phyloP scores from a whole-genome alignment of 2,329 filamentous ascomycete genomes.

The Lasiodiplodia hormozganensis region DNA sequence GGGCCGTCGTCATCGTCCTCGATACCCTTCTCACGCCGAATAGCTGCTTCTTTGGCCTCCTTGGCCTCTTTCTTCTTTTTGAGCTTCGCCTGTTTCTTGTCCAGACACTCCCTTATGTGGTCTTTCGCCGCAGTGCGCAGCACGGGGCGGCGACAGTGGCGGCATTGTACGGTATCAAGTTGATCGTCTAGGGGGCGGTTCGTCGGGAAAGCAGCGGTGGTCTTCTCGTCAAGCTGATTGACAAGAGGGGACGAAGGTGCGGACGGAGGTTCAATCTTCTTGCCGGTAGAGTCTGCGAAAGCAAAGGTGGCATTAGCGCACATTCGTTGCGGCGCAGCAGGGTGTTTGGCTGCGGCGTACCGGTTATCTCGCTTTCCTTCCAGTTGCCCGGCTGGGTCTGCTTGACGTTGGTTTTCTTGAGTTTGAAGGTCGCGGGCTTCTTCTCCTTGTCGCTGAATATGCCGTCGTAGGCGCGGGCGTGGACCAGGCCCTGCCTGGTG shows the following conservation, averaged over 20 bases:
- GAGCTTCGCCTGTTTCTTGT: conserved; percentile 74
- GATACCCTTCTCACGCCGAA: conserved; percentile 55
- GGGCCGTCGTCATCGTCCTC: conserved; percentile 49
- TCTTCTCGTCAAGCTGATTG: conserved; percentile 74
- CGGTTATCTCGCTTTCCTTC: conserved; percentile 70
- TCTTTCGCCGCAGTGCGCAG: conserved; percentile 75
- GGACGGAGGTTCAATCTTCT: conserved; percentile 20
- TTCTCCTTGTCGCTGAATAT: conserved; percentile 48
- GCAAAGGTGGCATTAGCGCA: not conserved
- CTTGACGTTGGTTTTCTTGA: conserved; percentile 69
- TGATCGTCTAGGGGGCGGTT: conserved; percentile 82
- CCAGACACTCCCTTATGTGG: conserved; percentile 84
- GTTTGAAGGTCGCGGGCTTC: conserved; percentile 47
- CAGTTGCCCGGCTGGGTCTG: conserved; percentile 73
- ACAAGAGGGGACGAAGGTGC: conserved; percentile 46
- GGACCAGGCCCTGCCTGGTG: conserved; percentile 39
- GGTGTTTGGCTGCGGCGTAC: conserved; percentile 49
- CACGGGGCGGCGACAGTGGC: conserved; percentile 91
- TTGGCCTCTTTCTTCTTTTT: conserved; percentile 70
- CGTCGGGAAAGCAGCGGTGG: conserved; percentile 79
- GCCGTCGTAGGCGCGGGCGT: conserved; percentile 41
- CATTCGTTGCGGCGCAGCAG: not conserved
- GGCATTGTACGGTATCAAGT: conserved; percentile 81
- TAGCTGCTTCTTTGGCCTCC: conserved; percentile 58
- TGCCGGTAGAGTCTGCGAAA: conserved; percentile 25